These are phyloP conservation scores for Cercospora zeina DNA, from an alignment of 2,329 filamentous ascomycete species.

Conservation along the genomic window DNA sequence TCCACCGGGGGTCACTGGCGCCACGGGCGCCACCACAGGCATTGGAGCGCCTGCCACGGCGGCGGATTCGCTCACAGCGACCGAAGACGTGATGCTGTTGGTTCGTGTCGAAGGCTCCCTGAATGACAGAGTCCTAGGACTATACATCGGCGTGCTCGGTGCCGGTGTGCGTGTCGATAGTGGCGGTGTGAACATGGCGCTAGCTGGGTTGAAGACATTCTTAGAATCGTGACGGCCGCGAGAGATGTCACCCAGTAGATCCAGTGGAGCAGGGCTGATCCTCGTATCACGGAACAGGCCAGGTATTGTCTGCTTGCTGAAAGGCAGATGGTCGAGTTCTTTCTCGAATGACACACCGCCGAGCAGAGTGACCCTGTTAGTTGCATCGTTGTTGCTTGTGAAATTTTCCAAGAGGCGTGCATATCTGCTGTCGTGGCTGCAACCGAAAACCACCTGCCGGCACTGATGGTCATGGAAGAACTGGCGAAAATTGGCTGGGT, in stretches of 20 bases:
- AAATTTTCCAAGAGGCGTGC: constrained; percentile 55
- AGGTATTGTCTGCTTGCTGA: constrained; percentile 53
- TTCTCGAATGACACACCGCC: constrained; percentile 59
- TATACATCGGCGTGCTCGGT: constrained; percentile 24
- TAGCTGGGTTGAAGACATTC: constrained; percentile 36
- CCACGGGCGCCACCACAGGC: constrained; percentile 8
- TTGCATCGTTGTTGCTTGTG: constrained; percentile 47
- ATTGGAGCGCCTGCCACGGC: constrained; percentile 8
- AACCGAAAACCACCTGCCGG: constrained; percentile 61
- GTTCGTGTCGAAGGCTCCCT: constrained; percentile 26
- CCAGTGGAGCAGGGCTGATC: constrained; percentile 37
- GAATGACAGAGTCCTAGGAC: constrained; percentile 18
- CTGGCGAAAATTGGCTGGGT: constrained; percentile 53
- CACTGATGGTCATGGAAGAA: constrained; percentile 60
- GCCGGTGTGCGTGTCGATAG: constrained; percentile 21
- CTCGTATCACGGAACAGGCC: constrained; percentile 57
- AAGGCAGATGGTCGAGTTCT: constrained; percentile 54
- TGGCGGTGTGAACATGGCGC: constrained; percentile 34
- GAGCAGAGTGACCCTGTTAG: constrained; percentile 56
- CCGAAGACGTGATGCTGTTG: constrained; percentile 27
- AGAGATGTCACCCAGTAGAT: constrained; percentile 31
- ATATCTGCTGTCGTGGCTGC: constrained; percentile 59
- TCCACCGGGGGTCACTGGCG: constrained; percentile 9
- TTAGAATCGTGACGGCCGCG: constrained; percentile 36
- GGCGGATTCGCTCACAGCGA: constrained; percentile 25